A percentile compares a stretch with the other conserved stretches of the same genome.
Conservation (phyloP, 108 stramenopile species). For the Stephanodiscus triporus region DNA sequence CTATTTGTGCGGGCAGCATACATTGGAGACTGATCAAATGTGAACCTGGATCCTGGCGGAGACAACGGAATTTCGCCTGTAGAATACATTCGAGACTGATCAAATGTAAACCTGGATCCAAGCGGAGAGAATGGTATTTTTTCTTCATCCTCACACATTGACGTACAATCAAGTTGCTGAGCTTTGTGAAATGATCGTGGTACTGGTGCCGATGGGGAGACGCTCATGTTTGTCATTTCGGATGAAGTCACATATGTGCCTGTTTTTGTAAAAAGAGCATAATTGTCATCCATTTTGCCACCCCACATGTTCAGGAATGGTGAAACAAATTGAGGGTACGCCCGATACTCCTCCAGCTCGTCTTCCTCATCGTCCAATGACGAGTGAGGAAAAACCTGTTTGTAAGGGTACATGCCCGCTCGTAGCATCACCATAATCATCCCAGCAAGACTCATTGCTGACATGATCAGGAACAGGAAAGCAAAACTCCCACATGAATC, state of each 20-base stretch:
- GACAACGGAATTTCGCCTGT: conserved; percentile 10
- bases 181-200: conserved; percentile 7
- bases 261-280: conserved; percentile 1
- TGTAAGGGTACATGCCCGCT: neutral
- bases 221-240: neutral
- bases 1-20: neutral
- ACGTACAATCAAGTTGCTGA: conserved; percentile 4
- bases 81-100: conserved; percentile 3
- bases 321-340: conserved; percentile 34
- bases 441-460: neutral
- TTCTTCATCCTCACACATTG: conserved; percentile 16
- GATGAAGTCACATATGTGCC: conserved; percentile 7
- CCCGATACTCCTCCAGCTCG: conserved; percentile 47
- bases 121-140: conserved; percentile 6
- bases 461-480: conserved; percentile 1
- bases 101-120: neutral
- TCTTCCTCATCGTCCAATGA: conserved; percentile 24
- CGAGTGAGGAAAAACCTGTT: neutral
- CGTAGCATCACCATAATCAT: conserved; percentile 1
- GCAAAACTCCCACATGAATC: neutral
- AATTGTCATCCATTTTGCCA: conserved; percentile 8
- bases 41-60: neutral
- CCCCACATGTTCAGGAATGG: conserved; percentile 33
- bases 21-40: conserved; percentile 10
- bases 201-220: neutral